Evolutionary conservation across 106 monocot species (phyloP).

Genomic region (Dendrobium huoshanense): DNA sequence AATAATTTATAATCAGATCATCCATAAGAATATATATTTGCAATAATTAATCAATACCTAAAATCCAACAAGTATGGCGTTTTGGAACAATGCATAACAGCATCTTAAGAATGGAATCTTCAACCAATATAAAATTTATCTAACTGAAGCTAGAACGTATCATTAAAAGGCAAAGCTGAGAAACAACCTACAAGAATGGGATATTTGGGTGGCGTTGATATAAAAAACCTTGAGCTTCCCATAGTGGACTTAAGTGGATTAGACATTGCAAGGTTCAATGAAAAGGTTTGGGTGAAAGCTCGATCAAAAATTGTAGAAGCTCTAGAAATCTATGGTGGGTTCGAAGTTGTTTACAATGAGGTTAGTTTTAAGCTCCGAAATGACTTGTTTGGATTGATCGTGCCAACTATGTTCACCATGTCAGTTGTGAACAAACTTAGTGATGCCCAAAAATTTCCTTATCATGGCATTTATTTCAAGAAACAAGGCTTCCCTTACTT

Average conservation of each 20-base stretch:
- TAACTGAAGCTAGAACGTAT: no score
- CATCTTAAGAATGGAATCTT: background rate
- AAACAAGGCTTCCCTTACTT: background rate
- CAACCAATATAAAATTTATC: background rate
- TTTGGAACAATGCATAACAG: background rate
- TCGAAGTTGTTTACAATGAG: constrained; percentile 9
- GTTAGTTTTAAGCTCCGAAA: constrained; percentile 2
- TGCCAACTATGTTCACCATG: constrained; percentile 8
- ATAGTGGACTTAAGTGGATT: constrained; percentile 21
- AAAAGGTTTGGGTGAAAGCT: background rate
- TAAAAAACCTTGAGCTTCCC: constrained; percentile 10
- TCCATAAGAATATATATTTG: no score
- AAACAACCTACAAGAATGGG: background rate
- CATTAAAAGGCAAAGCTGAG: background rate
- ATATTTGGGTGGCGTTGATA: background rate
- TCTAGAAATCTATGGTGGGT: constrained; percentile 7
- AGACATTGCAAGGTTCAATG: background rate
- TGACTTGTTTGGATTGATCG: background rate
- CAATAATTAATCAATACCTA: background rate
- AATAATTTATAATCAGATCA: no score
- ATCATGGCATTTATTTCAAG: background rate
- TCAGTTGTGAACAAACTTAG: background rate
- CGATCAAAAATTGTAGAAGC: background rate
- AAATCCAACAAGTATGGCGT: background rate
- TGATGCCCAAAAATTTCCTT: background rate